Conservation (phyloP, 768 basidiomycete genomes). For the Boletus rubescentipes region DNA sequence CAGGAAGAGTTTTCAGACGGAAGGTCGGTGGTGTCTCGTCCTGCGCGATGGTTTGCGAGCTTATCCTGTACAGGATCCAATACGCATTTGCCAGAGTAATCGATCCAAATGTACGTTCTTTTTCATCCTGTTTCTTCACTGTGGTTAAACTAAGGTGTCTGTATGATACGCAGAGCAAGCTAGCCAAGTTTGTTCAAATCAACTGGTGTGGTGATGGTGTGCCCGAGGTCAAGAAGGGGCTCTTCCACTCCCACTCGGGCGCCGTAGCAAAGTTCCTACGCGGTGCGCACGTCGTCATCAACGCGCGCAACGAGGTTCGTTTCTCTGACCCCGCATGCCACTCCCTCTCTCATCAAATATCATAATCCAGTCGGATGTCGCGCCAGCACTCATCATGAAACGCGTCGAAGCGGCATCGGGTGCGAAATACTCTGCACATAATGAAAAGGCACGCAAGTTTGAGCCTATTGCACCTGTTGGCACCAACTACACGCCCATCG, state of each 20-base stretch:
- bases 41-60: background rate
- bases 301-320: slow-evolving; percentile 79
- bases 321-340: background rate
- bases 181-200: slow-evolving; percentile 92
- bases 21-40: slow-evolving; percentile 47
- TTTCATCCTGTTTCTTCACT: background rate
- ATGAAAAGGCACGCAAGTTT: slow-evolving; percentile 66
- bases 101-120: slow-evolving; percentile 71
- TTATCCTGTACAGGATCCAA: slow-evolving; percentile 64
- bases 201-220: slow-evolving; percentile 99
- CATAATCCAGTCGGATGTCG: slow-evolving; percentile 65
- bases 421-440: slow-evolving; percentile 85
- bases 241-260: slow-evolving; percentile 85
- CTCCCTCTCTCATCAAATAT: background rate
- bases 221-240: slow-evolving; percentile 86
- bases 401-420: slow-evolving; percentile 88
- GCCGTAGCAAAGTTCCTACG: slow-evolving; percentile 79
- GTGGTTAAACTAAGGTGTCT: background rate
- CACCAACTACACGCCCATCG: slow-evolving; percentile 72
- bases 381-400: slow-evolving; percentile 76
- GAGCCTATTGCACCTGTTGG: slow-evolving; percentile 85
- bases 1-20: slow-evolving; percentile 96
- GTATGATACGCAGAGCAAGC: slow-evolving; percentile 53
- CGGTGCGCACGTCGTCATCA: slow-evolving; percentile 84
- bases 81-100: slow-evolving; percentile 87